These are phyloP conservation scores for Trichoderma pleuroti DNA, from an alignment of 2,329 filamentous ascomycete genomes.

Conservation along the genomic window DNA sequence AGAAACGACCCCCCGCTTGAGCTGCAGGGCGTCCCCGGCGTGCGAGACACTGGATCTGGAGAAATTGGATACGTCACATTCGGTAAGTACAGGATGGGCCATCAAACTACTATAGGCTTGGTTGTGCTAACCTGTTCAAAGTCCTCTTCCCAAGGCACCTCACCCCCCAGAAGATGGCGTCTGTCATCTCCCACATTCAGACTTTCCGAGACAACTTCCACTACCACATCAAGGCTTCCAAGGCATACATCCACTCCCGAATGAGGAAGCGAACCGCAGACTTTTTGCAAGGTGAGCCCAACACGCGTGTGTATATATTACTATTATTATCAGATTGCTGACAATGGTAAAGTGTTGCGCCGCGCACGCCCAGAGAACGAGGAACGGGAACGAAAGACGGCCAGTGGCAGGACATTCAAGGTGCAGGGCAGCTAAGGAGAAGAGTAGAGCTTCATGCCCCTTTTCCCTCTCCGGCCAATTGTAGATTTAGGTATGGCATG, in stretches of 20 bases:
- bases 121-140: conserved; percentile 36
- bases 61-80: conserved; percentile 98
- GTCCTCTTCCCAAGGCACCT: conserved; percentile 96
- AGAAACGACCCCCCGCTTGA: conserved; percentile 91
- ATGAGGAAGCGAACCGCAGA: conserved; percentile 98
- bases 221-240: conserved; percentile 99
- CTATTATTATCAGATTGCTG: conserved; percentile 28
- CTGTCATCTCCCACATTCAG: conserved; percentile 98
- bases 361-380: conserved; percentile 92
- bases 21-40: conserved; percentile 79
- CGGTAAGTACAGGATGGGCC: conserved; percentile 52
- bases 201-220: conserved; percentile 99
- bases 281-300: conserved; percentile 83
- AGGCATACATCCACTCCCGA: conserved; percentile 97
- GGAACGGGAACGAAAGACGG: conserved; percentile 97
- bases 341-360: conserved; percentile 68
- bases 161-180: conserved; percentile 81
- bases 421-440: conserved; percentile 38
- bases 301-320: fast-evolving
- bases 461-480: not conserved
- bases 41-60: conserved; percentile 69
- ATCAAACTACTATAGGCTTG: not conserved
- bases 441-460: conserved; percentile 15
- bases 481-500: conserved; percentile 10
- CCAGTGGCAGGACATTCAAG: conserved; percentile 89